phyloP scores from a whole-genome alignment of 2,329 filamentous ascomycete species.

The Pseudogymnoascus pannorum region DNA sequence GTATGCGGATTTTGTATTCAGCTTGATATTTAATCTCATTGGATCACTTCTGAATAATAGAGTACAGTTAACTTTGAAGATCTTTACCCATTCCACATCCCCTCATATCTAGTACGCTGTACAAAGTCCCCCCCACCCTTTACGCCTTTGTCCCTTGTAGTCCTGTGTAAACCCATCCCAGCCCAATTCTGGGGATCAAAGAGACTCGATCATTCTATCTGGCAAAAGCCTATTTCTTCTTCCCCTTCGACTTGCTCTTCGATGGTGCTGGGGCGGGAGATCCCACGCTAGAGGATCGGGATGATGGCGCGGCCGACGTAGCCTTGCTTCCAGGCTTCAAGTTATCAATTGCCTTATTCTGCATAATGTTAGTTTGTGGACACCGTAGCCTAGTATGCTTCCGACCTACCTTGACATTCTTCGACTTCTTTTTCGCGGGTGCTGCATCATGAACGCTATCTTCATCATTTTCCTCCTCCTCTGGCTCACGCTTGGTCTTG shows the following conservation, averaged over 20 bases:
- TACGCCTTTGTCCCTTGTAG: conserved; percentile 4
- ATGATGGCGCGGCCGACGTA: conserved; percentile 67
- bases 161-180: background rate
- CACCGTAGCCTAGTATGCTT: background rate
- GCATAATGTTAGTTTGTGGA: conserved; percentile 12
- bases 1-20: too few species aligned
- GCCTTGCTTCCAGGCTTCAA: conserved; percentile 73
- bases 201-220: background rate
- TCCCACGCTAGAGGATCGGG: conserved; percentile 75
- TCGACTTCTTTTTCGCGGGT: conserved; percentile 91
- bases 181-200: background rate
- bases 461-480: conserved; percentile 80
- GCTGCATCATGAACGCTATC: conserved; percentile 71
- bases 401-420: conserved; percentile 72
- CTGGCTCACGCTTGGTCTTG: conserved; percentile 65
- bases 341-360: conserved; percentile 92
- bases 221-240: background rate
- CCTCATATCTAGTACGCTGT: background rate
- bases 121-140: background rate
- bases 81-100: background rate
- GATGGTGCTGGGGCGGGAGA: conserved; percentile 56
- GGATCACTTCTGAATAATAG: conserved; percentile 1
- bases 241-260: conserved; percentile 2
- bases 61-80: background rate
- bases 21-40: background rate